Percentiles rank a stretch among this genome's conserved stretches.
phyloP scores from a whole-genome alignment of 139 green algal species.

The Dunaliella sp. region DNA sequence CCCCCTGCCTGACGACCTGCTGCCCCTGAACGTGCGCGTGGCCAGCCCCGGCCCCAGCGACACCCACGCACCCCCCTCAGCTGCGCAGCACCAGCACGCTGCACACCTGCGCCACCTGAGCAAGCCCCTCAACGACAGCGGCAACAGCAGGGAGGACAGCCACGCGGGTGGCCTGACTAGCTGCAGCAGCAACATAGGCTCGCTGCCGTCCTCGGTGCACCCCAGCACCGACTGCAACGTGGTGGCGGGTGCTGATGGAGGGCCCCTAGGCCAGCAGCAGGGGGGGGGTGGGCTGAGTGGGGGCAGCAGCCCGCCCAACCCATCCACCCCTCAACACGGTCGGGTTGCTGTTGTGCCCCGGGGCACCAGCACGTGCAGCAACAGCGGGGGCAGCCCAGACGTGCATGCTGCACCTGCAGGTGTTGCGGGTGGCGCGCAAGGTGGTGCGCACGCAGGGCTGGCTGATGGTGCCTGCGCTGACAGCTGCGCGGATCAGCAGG shows the following conservation, averaged over 20 bases:
- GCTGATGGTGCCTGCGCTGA: too few species aligned
- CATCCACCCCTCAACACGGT: too few species aligned
- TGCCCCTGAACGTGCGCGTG: not conserved
- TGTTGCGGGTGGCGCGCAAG: too few species aligned
- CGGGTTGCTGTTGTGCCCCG: too few species aligned
- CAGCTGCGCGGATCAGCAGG: too few species aligned
- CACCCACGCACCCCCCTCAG: not conserved
- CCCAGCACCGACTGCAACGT: not conserved
- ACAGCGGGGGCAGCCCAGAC: not conserved
- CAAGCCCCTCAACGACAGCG: not conserved
- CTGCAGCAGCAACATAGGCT: not conserved
- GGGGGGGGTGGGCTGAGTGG: not conserved
- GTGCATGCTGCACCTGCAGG: too few species aligned
- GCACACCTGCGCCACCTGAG: not conserved
- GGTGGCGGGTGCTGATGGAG: not conserved
- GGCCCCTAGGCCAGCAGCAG: not conserved
- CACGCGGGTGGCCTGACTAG: too few species aligned
- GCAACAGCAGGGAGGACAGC: not conserved
- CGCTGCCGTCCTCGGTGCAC: not conserved
- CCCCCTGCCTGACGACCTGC: conserved; percentile 30
- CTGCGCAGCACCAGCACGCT: not conserved
- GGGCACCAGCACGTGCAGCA: not conserved
- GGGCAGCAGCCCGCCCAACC: not conserved
- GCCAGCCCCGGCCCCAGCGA: not conserved
- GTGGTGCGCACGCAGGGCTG: too few species aligned